Evolutionary conservation across 106 monocot genomes (phyloP), one percentile per base, ranked within the genome.

Genomic region (Allium fistulosum): DNA sequence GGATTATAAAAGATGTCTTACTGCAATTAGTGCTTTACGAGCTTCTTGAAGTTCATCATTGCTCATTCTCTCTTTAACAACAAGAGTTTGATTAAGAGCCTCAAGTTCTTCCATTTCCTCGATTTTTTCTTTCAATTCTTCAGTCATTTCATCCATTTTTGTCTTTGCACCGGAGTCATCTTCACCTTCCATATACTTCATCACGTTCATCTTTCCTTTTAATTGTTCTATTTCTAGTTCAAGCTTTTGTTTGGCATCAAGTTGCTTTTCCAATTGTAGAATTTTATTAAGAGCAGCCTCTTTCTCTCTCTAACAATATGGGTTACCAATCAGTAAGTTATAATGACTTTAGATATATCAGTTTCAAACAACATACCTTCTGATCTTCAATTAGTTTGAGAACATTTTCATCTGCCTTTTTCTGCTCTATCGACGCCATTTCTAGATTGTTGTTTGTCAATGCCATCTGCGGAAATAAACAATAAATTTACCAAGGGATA

Each of bases 41-140:
- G 87, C 82, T 48, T 85, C 75, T 48, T 84, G 84, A 50, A 92
- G 61, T 58, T 92, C 91, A 65, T 92, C 91, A 53, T 87, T 92
- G 74, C 80, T 85, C 48, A 64, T 75, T 4, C 87, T 59, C 58
- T 92, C 82, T 65, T 85, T 80, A 13, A 76, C 66, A 46, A 87
- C 63, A 6, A 92, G 72, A 63, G 79, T 63, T 51, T 81, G 81
- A 69, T 91, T 84, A 49, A 81, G 49, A 6, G 64, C 74, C 64
- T 87, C 91, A 50, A 87, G 55, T 53, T 59, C 57, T n/a, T 92
- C 91, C 84, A 92, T 77, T 69, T 92, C 84, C 18, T 78, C 87
- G 15, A 80, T 80, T 66, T 92, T 92, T 79, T 80, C 91, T 76
- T 84, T 73, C 61, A 87, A 49, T 46, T 82, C 70, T 51, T 68